Evolutionary conservation across 2,329 filamentous ascomycete species (phyloP).

Genomic region (Hymenoscyphus repandus): DNA sequence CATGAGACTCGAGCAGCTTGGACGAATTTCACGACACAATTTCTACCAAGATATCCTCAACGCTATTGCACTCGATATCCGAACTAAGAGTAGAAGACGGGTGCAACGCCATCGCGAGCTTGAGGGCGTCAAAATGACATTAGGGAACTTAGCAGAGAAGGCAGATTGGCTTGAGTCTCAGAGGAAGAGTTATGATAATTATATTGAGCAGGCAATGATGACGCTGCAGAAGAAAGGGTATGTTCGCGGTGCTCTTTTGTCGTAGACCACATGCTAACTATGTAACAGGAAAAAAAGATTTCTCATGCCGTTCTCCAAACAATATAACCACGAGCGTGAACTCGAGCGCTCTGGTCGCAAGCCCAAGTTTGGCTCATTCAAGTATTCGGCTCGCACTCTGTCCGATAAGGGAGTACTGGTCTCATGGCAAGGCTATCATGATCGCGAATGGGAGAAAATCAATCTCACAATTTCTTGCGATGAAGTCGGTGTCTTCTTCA

Average conservation of each 20-base stretch:
- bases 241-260: slow-evolving; percentile 26
- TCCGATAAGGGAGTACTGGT: slow-evolving; percentile 93
- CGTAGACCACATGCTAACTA: slow-evolving; percentile 12
- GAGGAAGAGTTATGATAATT: slow-evolving; percentile 96
- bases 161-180: slow-evolving; percentile 91
- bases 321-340: slow-evolving; percentile 97
- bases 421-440: slow-evolving; percentile 77
- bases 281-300: slow-evolving; percentile 73
- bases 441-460: slow-evolving; percentile 83
- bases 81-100: slow-evolving; percentile 89
- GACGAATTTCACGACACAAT: slow-evolving; percentile 80
- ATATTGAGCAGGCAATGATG: slow-evolving; percentile 97
- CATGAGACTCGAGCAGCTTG: slow-evolving; percentile 77
- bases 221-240: slow-evolving; percentile 94
- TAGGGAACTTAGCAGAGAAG: slow-evolving; percentile 75
- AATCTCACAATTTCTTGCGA: slow-evolving; percentile 94
- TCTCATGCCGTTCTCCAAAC: slow-evolving; percentile 92
- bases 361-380: slow-evolving; percentile 96
- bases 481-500: slow-evolving; percentile 86
- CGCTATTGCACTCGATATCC: slow-evolving; percentile 91
- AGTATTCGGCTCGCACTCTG: slow-evolving; percentile 86
- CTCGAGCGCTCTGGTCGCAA: slow-evolving; percentile 87
- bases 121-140: slow-evolving; percentile 73
- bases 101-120: slow-evolving; percentile 89
- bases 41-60: slow-evolving; percentile 98